Evolutionary conservation across 2,329 filamentous ascomycete genomes (phyloP).

Genomic region (Tolypocladium album): DNA sequence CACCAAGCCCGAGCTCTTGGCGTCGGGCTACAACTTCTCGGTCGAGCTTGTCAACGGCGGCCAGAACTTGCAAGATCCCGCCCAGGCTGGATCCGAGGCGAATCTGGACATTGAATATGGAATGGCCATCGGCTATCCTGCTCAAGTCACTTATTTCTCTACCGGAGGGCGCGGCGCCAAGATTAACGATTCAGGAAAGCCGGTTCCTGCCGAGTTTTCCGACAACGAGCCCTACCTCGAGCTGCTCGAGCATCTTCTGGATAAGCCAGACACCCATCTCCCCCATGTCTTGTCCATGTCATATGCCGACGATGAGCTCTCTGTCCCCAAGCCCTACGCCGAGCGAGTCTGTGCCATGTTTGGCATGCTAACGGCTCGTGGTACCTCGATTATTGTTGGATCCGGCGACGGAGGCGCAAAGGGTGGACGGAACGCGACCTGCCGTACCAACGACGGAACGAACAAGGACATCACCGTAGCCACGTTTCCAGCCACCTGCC

Average conservation of each 20-base stretch:
- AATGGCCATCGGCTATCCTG: slow-evolving; percentile 32
- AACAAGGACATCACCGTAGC: slow-evolving; percentile 45
- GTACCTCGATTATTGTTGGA: slow-evolving; percentile 37
- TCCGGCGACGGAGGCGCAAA: slow-evolving; percentile 40
- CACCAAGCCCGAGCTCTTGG: slow-evolving; percentile 23
- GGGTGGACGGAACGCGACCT: slow-evolving; percentile 35
- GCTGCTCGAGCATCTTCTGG: slow-evolving; percentile 39
- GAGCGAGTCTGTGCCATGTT: slow-evolving; percentile 40
- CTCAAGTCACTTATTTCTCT: slow-evolving; percentile 32
- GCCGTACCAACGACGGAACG: slow-evolving; percentile 47
- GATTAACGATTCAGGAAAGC: slow-evolving; percentile 25
- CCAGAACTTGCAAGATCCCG: slow-evolving; percentile 27
- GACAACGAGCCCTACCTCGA: slow-evolving; percentile 49
- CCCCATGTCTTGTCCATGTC: slow-evolving; percentile 48
- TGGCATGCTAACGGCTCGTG: slow-evolving; percentile 40
- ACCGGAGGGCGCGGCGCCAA: slow-evolving; percentile 32
- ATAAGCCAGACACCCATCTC: slow-evolving; percentile 28
- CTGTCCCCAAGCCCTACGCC: slow-evolving; percentile 41
- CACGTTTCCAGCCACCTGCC: slow-evolving; percentile 56
- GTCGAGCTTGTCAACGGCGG: slow-evolving; percentile 31
- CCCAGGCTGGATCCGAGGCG: slow-evolving; percentile 31
- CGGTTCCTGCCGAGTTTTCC: slow-evolving; percentile 15
- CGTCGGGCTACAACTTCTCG: slow-evolving; percentile 26
- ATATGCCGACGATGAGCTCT: slow-evolving; percentile 48
- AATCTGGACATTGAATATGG: slow-evolving; percentile 38